Percentiles rank a stretch among this genome's conserved stretches.
Evolutionary conservation across 768 basidiomycete species (phyloP).

Genomic region (Coprinopsis marcescibilis): DNA sequence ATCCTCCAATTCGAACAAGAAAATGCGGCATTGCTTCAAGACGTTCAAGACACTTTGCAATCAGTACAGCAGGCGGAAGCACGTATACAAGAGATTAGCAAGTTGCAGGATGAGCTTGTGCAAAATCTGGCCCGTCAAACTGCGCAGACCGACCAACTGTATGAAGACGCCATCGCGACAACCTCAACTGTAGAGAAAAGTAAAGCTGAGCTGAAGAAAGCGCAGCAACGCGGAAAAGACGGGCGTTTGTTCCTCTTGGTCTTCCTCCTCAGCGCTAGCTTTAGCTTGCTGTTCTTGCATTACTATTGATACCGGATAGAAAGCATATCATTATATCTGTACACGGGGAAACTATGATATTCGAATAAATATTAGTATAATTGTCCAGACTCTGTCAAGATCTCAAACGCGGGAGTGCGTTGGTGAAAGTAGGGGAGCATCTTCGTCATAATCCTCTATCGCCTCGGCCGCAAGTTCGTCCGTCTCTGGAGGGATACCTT

Average conservation of each 20-base stretch:
- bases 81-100: conserved; percentile 86
- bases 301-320: conserved; percentile 52
- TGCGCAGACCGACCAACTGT: conserved; percentile 88
- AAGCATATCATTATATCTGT: not conserved
- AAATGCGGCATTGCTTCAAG: conserved; percentile 79
- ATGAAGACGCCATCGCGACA: conserved; percentile 89
- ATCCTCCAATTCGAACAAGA: conserved; percentile 92
- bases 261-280: conserved; percentile 87
- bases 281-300: conserved; percentile 90
- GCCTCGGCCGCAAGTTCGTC: conserved; percentile 56
- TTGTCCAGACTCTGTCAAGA: not conserved
- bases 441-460: conserved; percentile 55
- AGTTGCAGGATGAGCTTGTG: conserved; percentile 88
- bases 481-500: conserved; percentile 40
- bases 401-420: conserved; percentile 3
- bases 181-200: conserved; percentile 84
- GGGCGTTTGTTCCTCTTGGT: conserved; percentile 84
- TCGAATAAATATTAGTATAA: not conserved
- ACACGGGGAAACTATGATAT: not conserved
- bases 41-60: conserved; percentile 80
- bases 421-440: conserved; percentile 47
- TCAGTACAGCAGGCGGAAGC: conserved; percentile 91
- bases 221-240: conserved; percentile 80
- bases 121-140: conserved; percentile 84
- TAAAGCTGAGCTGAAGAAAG: conserved; percentile 86